A percentile compares a stretch with the other conserved stretches of the same genome.
These are phyloP conservation scores for Paecilomyces sp. DNA, from an alignment of 2,329 filamentous ascomycete species.

Conservation along the genomic window DNA sequence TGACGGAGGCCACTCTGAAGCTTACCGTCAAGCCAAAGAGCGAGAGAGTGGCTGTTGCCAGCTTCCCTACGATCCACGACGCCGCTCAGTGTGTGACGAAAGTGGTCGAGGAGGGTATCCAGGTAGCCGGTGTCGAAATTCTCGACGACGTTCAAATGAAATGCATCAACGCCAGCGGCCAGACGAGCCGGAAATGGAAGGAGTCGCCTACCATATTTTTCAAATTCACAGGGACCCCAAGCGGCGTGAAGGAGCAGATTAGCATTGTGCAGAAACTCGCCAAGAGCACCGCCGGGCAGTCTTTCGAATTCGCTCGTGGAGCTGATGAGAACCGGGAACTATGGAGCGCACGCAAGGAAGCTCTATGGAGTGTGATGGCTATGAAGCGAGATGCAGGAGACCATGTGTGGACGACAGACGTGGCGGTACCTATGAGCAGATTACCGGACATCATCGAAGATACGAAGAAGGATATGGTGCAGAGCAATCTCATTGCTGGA, in stretches of 20 bases:
- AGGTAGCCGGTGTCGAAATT: slow-evolving; percentile 86
- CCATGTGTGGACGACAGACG: slow-evolving; percentile 72
- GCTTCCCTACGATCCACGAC: slow-evolving; percentile 56
- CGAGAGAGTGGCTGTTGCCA: slow-evolving; percentile 71
- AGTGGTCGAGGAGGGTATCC: slow-evolving; percentile 73
- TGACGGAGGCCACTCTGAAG: slow-evolving; percentile 86
- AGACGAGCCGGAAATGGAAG: slow-evolving; percentile 51
- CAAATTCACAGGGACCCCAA: slow-evolving; percentile 63
- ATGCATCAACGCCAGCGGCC: slow-evolving; percentile 52
- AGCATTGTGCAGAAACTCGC: slow-evolving; percentile 53
- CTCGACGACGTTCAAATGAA: slow-evolving; percentile 86
- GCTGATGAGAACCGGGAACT: slow-evolving; percentile 60
- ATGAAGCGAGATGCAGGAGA: slow-evolving; percentile 53
- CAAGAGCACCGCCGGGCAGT: slow-evolving; percentile 46
- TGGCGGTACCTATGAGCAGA: slow-evolving; percentile 67
- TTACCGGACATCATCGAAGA: slow-evolving; percentile 66
- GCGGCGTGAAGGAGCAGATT: slow-evolving; percentile 58
- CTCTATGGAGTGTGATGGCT: slow-evolving; percentile 65
- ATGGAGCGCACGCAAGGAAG: slow-evolving; percentile 70
- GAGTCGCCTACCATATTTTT: slow-evolving; percentile 67
- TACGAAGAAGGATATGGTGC: slow-evolving; percentile 58
- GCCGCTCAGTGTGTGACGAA: slow-evolving; percentile 73
- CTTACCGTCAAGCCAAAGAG: slow-evolving; percentile 73
- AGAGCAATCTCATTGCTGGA: slow-evolving; percentile 55
- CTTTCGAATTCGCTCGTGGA: slow-evolving; percentile 61